These are phyloP conservation scores for Suhomyces terraborum DNA, from an alignment of 1,139 yeast genomes.

Conservation along the genomic window DNA sequence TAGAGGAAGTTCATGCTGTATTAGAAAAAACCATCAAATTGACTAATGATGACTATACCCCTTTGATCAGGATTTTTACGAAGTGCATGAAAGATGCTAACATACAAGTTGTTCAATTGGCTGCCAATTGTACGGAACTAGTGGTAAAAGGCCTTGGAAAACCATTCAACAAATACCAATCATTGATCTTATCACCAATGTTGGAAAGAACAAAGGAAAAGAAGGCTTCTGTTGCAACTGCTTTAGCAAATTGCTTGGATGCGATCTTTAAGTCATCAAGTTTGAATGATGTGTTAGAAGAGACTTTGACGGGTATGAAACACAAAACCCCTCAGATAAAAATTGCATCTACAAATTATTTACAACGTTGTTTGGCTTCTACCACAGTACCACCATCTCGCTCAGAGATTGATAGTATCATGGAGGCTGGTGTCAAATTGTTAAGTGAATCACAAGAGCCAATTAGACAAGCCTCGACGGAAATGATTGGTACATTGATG, in stretches of 20 bases:
- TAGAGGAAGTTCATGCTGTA: conserved; percentile 64
- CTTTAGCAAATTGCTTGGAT: conserved; percentile 66
- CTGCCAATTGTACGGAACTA: conserved; percentile 67
- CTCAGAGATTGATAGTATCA: conserved; percentile 57
- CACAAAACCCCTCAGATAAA: conserved; percentile 87
- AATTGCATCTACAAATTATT: conserved; percentile 64
- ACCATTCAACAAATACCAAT: conserved; percentile 56
- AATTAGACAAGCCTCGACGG: conserved; percentile 77
- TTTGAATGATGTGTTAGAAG: conserved; percentile 62
- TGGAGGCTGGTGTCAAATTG: conserved; percentile 58
- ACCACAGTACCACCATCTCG: conserved; percentile 53
- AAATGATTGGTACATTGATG: conserved; percentile 79
- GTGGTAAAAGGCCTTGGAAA: conserved; percentile 68
- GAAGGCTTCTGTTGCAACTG: conserved; percentile 74
- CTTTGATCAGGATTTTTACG: conserved; percentile 60
- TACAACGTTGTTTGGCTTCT: conserved; percentile 63
- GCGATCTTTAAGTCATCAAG: conserved; percentile 57
- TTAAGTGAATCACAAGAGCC: conserved; percentile 85
- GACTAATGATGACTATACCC: conserved; percentile 57
- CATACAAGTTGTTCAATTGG: conserved; percentile 79
- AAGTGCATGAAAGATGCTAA: conserved; percentile 88
- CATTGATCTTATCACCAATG: conserved; percentile 58
- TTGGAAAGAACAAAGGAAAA: conserved; percentile 88
- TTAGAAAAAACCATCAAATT: conserved; percentile 54
- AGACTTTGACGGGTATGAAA: conserved; percentile 57